phyloP scores from a whole-genome alignment of 176 grass and related monocot species.

The Triticum urartu region DNA sequence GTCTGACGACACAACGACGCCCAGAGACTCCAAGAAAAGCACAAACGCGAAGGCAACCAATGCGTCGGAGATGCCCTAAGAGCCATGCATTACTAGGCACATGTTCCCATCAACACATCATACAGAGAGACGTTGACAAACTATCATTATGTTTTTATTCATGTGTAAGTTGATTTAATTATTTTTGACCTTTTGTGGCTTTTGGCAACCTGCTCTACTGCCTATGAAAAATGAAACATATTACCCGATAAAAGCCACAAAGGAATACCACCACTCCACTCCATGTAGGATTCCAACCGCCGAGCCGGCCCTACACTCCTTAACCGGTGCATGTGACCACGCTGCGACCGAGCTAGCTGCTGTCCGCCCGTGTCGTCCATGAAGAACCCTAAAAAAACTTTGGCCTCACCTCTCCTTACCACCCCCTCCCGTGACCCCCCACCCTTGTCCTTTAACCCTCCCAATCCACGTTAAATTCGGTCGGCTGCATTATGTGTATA shows the following conservation, averaged over 20 bases:
- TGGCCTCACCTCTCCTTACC: conserved; percentile 30
- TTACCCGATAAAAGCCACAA: not conserved
- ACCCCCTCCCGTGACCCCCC: conserved; percentile 65
- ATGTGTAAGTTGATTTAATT: not conserved
- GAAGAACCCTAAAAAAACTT: conserved; percentile 40
- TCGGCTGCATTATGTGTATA: not conserved
- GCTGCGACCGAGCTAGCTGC: conserved; percentile 8
- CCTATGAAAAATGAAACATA: not conserved
- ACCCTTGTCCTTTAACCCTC: conserved; percentile 56
- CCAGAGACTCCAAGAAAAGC: too few relatives aligned
- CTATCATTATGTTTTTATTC: too few relatives aligned
- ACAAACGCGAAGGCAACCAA: too few relatives aligned
- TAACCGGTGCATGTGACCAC: conserved; percentile 63
- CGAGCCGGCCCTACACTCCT: conserved; percentile 8
- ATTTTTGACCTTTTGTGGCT: not conserved
- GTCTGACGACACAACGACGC: too few relatives aligned
- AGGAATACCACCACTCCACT: not conserved
- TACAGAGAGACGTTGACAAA: too few relatives aligned
- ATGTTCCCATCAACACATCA: too few relatives aligned
- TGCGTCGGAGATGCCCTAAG: too few relatives aligned
- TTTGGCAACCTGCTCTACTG: not conserved
- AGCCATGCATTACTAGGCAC: too few relatives aligned
- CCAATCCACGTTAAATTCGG: not conserved
- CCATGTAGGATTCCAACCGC: not conserved
- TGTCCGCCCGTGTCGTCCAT: conserved; percentile 52